Conservation (phyloP, 495 filamentous ascomycete species). For the Beverwykella pulmonaria region DNA sequence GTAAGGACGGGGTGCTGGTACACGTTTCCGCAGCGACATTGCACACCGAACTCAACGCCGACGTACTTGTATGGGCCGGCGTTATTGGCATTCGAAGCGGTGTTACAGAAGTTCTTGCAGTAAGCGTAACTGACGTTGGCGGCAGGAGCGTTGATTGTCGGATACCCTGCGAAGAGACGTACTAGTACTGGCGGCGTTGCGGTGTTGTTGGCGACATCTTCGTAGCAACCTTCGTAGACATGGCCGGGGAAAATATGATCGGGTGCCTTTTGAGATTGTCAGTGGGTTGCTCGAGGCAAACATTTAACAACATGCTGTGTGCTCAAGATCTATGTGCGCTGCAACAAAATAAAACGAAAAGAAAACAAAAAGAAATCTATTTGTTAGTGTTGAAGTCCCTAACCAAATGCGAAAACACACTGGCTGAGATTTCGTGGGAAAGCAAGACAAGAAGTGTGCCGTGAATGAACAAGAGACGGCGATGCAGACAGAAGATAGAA, state of each 20-base stretch:
- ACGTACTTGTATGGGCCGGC: not conserved
- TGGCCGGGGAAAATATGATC: not conserved
- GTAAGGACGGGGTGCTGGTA: not conserved
- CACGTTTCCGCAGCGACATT: constrained; percentile 6
- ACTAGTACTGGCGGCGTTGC: not conserved
- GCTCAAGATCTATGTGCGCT: not conserved
- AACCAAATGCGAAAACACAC: not conserved
- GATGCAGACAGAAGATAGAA: not conserved
- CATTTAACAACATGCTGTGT: not conserved
- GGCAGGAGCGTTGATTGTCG: not conserved
- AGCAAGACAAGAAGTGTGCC: not conserved
- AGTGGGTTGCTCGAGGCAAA: not conserved
- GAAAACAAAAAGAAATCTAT: not conserved
- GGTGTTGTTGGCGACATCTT: not conserved
- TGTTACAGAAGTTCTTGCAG: not conserved
- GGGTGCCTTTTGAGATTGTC: not conserved
- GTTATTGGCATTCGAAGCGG: not conserved
- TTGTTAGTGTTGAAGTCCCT: not conserved
- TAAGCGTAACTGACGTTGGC: not conserved
- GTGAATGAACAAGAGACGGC: not conserved
- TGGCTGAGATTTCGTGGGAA: not conserved
- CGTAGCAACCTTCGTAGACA: not conserved
- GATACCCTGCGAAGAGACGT: not conserved
- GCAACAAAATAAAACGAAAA: not conserved
- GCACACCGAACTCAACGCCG: not conserved